Conservation (phyloP, 73 alveolate species). For the Symbiodinium natans region DNA sequence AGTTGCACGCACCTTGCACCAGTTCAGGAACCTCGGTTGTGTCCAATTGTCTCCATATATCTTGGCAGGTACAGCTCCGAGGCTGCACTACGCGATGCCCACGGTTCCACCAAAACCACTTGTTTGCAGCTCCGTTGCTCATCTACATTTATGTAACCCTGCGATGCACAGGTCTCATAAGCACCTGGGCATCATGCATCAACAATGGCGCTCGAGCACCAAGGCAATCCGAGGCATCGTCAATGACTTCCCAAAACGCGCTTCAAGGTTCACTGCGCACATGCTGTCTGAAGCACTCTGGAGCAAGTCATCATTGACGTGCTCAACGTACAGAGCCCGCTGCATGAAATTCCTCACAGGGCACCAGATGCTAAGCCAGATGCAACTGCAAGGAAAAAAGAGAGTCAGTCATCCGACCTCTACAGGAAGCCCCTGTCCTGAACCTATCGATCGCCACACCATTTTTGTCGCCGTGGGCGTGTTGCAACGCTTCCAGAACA, state of each 20-base stretch:
- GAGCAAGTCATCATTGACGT: constrained; percentile 60
- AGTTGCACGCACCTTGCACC: constrained; percentile 43
- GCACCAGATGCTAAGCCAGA: background rate
- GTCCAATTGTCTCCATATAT: background rate
- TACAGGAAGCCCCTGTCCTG: background rate
- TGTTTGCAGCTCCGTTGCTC: constrained; percentile 21
- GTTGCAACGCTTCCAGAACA: constrained; percentile 31
- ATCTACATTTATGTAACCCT: constrained; percentile 56
- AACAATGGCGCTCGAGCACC: background rate
- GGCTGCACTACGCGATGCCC: constrained; percentile 33
- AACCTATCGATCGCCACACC: constrained; percentile 27
- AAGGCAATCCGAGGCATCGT: background rate
- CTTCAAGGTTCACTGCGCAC: no score
- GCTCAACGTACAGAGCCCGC: constrained; percentile 59
- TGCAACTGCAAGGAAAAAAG: background rate
- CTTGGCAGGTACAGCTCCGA: background rate
- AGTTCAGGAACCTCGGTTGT: constrained; percentile 70
- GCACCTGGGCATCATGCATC: constrained; percentile 15
- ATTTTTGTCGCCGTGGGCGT: background rate
- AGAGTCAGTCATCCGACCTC: background rate
- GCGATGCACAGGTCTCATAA: constrained; percentile 30
- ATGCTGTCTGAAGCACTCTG: constrained; percentile 13
- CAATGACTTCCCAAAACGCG: background rate
- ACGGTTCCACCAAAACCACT: no score
- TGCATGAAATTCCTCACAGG: constrained; percentile 30